Evolutionary conservation across 441 rosid genomes (phyloP).

Genomic region (Theobroma grandiflorum): DNA sequence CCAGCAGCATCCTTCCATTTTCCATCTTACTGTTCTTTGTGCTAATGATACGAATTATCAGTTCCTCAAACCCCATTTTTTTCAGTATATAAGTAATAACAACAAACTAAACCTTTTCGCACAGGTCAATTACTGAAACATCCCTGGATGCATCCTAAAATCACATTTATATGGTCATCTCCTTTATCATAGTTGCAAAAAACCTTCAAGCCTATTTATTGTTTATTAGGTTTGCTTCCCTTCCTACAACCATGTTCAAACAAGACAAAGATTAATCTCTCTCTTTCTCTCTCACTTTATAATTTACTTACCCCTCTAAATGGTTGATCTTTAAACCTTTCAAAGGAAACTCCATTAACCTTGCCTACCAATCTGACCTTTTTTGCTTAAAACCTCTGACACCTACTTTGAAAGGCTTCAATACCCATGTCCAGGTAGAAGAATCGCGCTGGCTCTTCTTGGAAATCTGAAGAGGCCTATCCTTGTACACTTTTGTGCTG

Average conservation of each 20-base stretch:
- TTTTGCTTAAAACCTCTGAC: not conserved
- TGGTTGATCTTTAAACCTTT: not conserved
- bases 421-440: not conserved
- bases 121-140: not conserved
- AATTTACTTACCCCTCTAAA: not conserved
- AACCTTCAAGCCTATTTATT: not conserved
- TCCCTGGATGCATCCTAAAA: not conserved
- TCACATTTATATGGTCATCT: slow-evolving; percentile 3
- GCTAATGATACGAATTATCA: not conserved
- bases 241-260: not conserved
- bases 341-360: not conserved
- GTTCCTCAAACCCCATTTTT: not conserved
- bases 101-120: slow-evolving; percentile 5
- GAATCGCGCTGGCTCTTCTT: no score
- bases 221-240: not conserved
- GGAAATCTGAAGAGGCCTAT: no score
- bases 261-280: not conserved
- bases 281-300: not conserved
- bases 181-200: not conserved
- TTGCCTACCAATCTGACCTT: not conserved
- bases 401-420: not conserved
- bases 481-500: not conserved
- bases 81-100: not conserved
- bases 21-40: not conserved
- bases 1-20: not conserved